These are phyloP conservation scores for Massarina eburnea DNA, from an alignment of 2,329 filamentous ascomycete species.

Conservation along the genomic window DNA sequence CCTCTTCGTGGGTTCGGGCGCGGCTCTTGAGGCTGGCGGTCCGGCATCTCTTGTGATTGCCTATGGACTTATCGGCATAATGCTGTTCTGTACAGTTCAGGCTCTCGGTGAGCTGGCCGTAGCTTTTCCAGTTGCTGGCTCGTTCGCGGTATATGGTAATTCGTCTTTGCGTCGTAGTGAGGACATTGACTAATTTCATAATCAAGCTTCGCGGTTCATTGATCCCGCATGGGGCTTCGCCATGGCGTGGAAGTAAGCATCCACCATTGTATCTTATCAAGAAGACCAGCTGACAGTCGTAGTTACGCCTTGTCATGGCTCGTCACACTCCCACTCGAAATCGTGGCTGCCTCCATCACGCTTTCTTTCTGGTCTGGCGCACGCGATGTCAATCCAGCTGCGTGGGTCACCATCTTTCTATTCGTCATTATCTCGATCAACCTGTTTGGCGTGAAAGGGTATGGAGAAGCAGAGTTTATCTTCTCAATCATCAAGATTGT, in stretches of 20 bases:
- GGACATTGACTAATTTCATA: too few relatives aligned
- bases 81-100: conserved; percentile 87
- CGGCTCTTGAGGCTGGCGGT: conserved; percentile 34
- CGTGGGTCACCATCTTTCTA: conserved; percentile 80
- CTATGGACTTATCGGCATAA: conserved; percentile 57
- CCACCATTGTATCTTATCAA: background rate
- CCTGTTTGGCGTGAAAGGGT: conserved; percentile 80
- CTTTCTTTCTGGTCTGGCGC: conserved; percentile 73
- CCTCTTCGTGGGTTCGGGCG: conserved; percentile 43
- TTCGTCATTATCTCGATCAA: conserved; percentile 72
- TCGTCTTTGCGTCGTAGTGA: too few relatives aligned
- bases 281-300: conserved; percentile 4
- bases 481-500: conserved; percentile 81
- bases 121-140: conserved; percentile 81
- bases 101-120: conserved; percentile 86
- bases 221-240: conserved; percentile 72
- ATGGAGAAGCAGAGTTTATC: conserved; percentile 83
- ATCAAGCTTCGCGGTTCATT: conserved; percentile 74
- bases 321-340: conserved; percentile 74
- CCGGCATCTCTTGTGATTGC: conserved; percentile 36
- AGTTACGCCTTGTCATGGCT: conserved; percentile 86
- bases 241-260: conserved; percentile 12
- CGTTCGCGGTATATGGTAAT: conserved; percentile 84
- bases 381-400: conserved; percentile 47
- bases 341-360: conserved; percentile 82